Base-by-base conservation (phyloP, 331 rosid species). In the Stylosanthes scabra region DNA sequence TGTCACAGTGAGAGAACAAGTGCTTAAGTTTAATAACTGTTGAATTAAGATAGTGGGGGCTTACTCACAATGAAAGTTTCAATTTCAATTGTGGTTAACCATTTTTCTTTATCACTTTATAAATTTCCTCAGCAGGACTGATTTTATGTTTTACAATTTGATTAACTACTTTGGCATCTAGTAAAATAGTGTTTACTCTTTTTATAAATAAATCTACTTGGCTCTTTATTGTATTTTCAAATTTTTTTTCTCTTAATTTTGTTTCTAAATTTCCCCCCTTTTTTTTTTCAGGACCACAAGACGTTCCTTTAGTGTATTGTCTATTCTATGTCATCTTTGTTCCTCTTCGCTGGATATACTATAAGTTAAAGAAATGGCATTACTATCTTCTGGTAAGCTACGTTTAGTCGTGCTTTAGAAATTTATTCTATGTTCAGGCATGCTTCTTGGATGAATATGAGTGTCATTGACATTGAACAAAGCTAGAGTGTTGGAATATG, bases 341-440 rank as follows among this genome's bases (percentile, higher is more conserved):
- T 67, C 97, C 99, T 77, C 96, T 93, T 61, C 88, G 98, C 52
- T 93, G 98, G 98, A 91, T 91, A 81, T 91, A 93, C 82, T 93
- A 93, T 74, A 89, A 90, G 81, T 89, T 83, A 85, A 93, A 83
- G 89, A 93, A 93, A 82, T 93, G 98, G 98, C 98, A 93, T 83
- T 93, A 93, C 81, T 93, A 91, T 80, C 98, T 91, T 57, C 81
- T 93, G 97, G 98, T 93, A 85, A 85, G 87, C 68, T 60, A 46
- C 42, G 7, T 63, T 56, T 11, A 28, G 6, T 54, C 59, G 31
- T 13, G 56, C 49, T 34, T 67, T 59, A 69, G 34, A 51, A 58
- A 27, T 29, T 31, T 25, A 0, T 1, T 64, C 45, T 41, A 40
- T 39, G 25, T 42, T 16, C 42, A 7, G 56, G 13, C 52, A 40